These are phyloP conservation scores for Byssochlamys sp. DNA, from an alignment of 2,329 filamentous ascomycete species.

Conservation along the genomic window DNA sequence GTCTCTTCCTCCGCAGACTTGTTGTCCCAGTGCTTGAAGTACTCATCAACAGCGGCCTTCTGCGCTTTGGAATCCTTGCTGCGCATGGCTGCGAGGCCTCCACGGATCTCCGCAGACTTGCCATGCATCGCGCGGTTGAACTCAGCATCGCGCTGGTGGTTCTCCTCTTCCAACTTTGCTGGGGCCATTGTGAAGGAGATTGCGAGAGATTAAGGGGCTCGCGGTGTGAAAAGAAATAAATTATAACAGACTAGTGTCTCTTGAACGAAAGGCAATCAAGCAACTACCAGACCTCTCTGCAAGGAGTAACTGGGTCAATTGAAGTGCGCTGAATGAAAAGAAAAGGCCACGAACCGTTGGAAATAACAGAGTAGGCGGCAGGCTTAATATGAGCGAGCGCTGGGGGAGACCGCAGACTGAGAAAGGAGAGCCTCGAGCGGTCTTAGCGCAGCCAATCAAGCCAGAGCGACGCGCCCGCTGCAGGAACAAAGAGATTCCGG, in stretches of 20 bases:
- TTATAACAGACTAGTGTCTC: background rate
- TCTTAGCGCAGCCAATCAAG: background rate
- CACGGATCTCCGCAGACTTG: constrained; percentile 57
- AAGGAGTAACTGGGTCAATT: background rate
- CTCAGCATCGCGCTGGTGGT: constrained; percentile 74
- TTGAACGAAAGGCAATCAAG: background rate
- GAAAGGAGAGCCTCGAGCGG: background rate
- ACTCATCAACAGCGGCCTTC: constrained; percentile 74
- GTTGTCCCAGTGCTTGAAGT: constrained; percentile 95
- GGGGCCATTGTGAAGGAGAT: constrained; percentile 40
- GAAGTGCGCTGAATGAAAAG: constrained; percentile 3
- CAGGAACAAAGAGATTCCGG: background rate
- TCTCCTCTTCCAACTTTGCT: constrained; percentile 62
- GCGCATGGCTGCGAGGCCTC: constrained; percentile 74
- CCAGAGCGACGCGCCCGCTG: background rate
- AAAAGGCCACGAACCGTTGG: background rate
- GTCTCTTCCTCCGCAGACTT: constrained; percentile 73
- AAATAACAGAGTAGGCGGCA: background rate
- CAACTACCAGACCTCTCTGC: background rate
- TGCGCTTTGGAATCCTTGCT: constrained; percentile 71
- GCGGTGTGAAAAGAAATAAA: background rate
- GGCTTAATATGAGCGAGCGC: background rate
- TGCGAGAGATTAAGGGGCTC: constrained; percentile 8
- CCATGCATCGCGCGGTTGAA: constrained; percentile 87
- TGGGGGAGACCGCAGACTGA: background rate